Base-by-base conservation (phyloP, 2,329 filamentous ascomycete species). In the Arthrobotrys sinensis region DNA sequence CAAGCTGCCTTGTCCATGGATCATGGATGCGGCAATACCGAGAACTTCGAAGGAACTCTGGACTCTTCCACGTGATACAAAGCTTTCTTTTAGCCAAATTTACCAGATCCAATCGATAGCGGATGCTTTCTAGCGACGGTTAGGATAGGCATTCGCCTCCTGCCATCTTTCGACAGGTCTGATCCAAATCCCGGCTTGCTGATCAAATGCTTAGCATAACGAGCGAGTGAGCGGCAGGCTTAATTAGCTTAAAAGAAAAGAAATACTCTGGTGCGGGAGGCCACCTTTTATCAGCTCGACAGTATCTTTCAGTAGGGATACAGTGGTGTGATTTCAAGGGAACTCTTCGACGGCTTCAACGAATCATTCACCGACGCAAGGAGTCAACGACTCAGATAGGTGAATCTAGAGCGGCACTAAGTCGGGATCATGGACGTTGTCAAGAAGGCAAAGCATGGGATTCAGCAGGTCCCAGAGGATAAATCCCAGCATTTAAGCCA, bases 111-210 rank as follows among this genome's bases (percentile, higher is more conserved):
- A 63, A 71, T 71, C 55, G 67, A 71, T 62, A 69, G 52, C 36
- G 32, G 24, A 55, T 72, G 36, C 21, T 16, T 10, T 21, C 5
- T 48, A 48, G 43, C 60, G 21, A n/a, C 57, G 70, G 48, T n/a
- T 60, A 48, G 50, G 60, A 34, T 50, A 48, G 48, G 60, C 14
- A 40, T 62, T 75, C 62, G 70, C 64, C 57, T 70, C 65, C 66
- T 57, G 65, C 72, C 72, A 70, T 40, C 66, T 50, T 60, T 66
- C 68, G 68, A 55, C 70, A 62, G 62, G 24, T 75, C 36, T 75
- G 70, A 75, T 67, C 62, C 62, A 75, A 62, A 75, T 48, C 28
- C 55, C 24, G 40, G 40, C 11, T 19, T 50, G 62, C 62, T 66
- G 50, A 75, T 67, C 70, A 40, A 75, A 60, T 75, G 50, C 62